Evolutionary conservation across 345 rosid genomes (phyloP), one percentile per base, ranked within the genome.

Genomic region (Aegle marmelos): DNA sequence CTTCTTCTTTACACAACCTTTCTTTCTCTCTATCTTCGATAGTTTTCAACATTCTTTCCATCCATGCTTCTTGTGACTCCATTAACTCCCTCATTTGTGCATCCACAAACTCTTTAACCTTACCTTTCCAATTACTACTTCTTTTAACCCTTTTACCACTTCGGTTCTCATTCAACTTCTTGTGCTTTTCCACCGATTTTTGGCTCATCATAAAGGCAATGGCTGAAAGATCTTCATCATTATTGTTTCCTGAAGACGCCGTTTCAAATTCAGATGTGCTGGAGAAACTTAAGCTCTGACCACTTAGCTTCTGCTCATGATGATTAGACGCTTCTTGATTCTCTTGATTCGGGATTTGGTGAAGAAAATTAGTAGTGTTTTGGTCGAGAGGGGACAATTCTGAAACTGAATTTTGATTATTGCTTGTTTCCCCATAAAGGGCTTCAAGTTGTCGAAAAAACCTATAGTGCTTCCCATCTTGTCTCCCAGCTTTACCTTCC

Each of bases 391-490:
- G 80, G 79, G 83, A 59, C 13, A 45, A 45, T 69, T 80, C 82
- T 31, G 82, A 77, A 9, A 31, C 8, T 17, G 78, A 67, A 31
- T n/a, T n/a, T 45, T 61, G 80, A 64, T 77, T 76, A 56, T 79
- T 76, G 76, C 75, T 79, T 72, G 83, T 77, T 39, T 81, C 89
- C 33, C 88, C 87, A 5, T 85, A 87, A 37, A 89, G 83, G 36
- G 91, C 90, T 79, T 89, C 92, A 31, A 89, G 89, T 56, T 89
- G 92, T 59, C 87, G 86, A 76, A 86, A 89, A 75, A 88, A 89
- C 60, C 91, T 84, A 68, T 89, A 89, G 66, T 89, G 82, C 77
- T 89, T 89, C 27, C 92, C 92, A 62, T 88, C 91, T 73, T 86
- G 92, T 65, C 92, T 83, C 19, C 88, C 87, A 34, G 89, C 85